Evolutionary conservation across 1,284 basidiomycete genomes (phyloP), one percentile per base, ranked within the genome.

Genomic region (Moniliophthora roreri): DNA sequence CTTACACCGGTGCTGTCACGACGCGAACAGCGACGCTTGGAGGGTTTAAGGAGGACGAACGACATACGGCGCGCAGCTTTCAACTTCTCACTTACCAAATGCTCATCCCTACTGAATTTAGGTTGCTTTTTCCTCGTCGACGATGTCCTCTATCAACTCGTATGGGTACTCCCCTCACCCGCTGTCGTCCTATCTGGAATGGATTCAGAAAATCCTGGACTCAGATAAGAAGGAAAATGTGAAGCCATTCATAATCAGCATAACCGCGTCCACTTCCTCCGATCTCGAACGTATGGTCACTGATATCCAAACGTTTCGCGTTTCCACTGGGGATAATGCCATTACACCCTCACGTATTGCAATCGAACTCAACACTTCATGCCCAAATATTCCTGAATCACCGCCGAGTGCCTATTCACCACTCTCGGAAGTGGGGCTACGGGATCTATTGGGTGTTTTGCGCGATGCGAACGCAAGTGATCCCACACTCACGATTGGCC

Each of bases 151-250:
- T 9, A 62, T 91, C 54, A 92, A 93, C 64, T 87, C 85, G 1
- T 92, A 88, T 64, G 89, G 89, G 21, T 93, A 91, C 69, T 91
- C 87, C 8, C 91, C 90, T 0, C 74, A 85, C 62, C 81, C 87
- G 3, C 74, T 93, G 26, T 63, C 73, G 10, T 63, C 66, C 23
- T 93, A 92, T 67, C 63, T 91, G 37, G 66, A 66, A 48, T 89
- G 85, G 84, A 72, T 89, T 36, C 73, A 79, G 47, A 58, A 66
- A 10, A 73, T 89, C 51, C 71, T 89, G 58, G 65, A 60, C 63
- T 26, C 16, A 48, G 16, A 28, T 49, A 53, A 63, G 52, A 44
- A 52, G 13, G 50, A 60, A 6, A 54, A 55, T 39, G 58, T 54
- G 28, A 93, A 93, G 63, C 88, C 86, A 1, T 75, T 92, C 62